phyloP scores from a whole-genome alignment of 208 protist species.

The Leishmania tarentolae region DNA sequence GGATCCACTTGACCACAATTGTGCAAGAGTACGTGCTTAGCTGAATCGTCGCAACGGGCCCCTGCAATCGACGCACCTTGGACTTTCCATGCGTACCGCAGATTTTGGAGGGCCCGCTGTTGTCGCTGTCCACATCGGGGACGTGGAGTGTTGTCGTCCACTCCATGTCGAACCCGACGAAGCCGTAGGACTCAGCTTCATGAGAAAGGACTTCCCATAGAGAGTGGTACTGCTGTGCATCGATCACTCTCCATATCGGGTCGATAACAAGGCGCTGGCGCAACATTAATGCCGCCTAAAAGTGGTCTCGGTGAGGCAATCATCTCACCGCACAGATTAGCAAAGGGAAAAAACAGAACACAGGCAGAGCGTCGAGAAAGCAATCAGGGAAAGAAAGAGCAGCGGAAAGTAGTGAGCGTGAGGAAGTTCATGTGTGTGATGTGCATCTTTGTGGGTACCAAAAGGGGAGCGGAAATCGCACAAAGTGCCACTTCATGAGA shows the following conservation, averaged over 20 bases:
- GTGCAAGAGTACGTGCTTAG: constrained; percentile 49
- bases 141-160: constrained; percentile 43
- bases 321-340: constrained; percentile 1
- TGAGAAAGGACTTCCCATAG: constrained; percentile 30
- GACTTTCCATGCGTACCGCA: background rate
- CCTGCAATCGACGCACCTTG: constrained; percentile 16
- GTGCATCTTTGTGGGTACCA: background rate
- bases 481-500: background rate
- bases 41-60: constrained; percentile 58
- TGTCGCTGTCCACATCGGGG: background rate
- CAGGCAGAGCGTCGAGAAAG: constrained; percentile 6
- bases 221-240: constrained; percentile 25
- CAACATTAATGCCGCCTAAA: background rate
- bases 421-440: background rate
- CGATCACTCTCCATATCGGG: constrained; percentile 55
- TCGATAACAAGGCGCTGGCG: constrained; percentile 40
- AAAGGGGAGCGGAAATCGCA: constrained; percentile 12
- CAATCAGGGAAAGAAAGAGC: background rate
- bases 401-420: constrained; percentile 5
- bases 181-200: constrained; percentile 38
- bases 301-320: background rate
- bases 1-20: constrained; percentile 47
- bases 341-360: constrained; percentile 7
- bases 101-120: background rate
- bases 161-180: constrained; percentile 67